Base-by-base conservation (phyloP, 495 filamentous ascomycete species). In the Terfezia claveryi region DNA sequence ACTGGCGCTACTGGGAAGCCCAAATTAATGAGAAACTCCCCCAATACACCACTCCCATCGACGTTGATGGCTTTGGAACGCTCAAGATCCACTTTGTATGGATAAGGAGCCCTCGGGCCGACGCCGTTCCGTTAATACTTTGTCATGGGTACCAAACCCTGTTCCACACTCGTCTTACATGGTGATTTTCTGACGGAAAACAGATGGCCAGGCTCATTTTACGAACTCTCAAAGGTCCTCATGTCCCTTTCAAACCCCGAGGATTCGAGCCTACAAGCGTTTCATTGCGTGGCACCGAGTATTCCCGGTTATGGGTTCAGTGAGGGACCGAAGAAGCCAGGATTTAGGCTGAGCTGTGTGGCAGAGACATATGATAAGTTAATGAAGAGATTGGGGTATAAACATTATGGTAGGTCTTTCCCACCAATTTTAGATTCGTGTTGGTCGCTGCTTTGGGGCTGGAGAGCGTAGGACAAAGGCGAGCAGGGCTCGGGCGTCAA, bases 301-400 rank as follows among this genome's bases (percentile, higher is more conserved):
- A 66, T 85, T 27, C 82, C 82, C 0, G 83, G 83, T 44, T 73
- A 82, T 57, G 82, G 79, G 41, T 87, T 85, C 66, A 78, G 73
- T 38, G 66, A 72, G 38, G 73, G 68, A 0, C 62, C 73, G 3
- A 70, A 68, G 51, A 75, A 16, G 14, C 50, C 50, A 57, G 73
- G 75, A 2, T 76, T 81, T 37, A 71, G 69, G 2, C 66, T 81
- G 41, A 63, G 64, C 11, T 74, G 82, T 57, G 80, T 84, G 32
- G 82, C 79, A 7, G 73, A 76, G 49, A 65, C 72, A 7, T 68
- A 77, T 54, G 70, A 85, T 62, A 73, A 71, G 1, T 70, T 87
- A 5, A 87, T 87, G 82, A 57, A 74, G 8, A 69, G 71, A 50
- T 73, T 87, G 8, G 74, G 74, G 0, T 86, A 87, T 67, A 58